These are phyloP conservation scores for Daedalea quercina DNA, from an alignment of 768 basidiomycete genomes.

Conservation along the genomic window DNA sequence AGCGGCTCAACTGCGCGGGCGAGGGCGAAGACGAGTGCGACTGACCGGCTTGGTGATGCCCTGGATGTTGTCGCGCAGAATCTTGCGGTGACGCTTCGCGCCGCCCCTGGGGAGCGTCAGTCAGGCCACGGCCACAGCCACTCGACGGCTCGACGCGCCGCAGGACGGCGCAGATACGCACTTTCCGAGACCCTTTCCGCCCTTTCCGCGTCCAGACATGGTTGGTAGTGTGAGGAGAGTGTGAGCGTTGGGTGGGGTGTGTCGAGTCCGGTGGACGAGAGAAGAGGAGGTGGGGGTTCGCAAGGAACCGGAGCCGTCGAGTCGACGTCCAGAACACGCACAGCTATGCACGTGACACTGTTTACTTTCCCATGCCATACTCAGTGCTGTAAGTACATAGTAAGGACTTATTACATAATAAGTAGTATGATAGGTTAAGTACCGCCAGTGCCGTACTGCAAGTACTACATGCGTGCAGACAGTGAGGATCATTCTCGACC, in stretches of 20 bases:
- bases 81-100: slow-evolving; percentile 76
- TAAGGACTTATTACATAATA: too few species aligned
- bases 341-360: not conserved
- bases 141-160: slow-evolving; percentile 28
- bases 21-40: too few species aligned
- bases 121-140: not conserved
- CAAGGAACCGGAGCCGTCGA: not conserved
- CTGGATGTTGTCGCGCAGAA: slow-evolving; percentile 78
- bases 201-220: slow-evolving; percentile 79
- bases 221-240: slow-evolving; percentile 2
- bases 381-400: too few species aligned
- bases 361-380: too few species aligned
- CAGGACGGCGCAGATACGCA: slow-evolving; percentile 18
- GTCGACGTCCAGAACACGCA: not conserved
- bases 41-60: slow-evolving; percentile 61
- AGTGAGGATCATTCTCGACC: too few species aligned
- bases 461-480: too few species aligned
- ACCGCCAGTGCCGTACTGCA: too few species aligned
- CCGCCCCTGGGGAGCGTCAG: slow-evolving; percentile 52
- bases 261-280: not conserved
- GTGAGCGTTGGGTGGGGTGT: not conserved
- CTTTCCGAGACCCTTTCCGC: slow-evolving; percentile 48
- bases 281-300: not conserved
- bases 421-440: too few species aligned
- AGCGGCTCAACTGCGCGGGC: too few species aligned